Percentiles rank a stretch among this genome's conserved stretches.
These are phyloP conservation scores for Saccharomycopsis sp. DNA, from an alignment of 805 yeast genomes.

Conservation along the genomic window DNA sequence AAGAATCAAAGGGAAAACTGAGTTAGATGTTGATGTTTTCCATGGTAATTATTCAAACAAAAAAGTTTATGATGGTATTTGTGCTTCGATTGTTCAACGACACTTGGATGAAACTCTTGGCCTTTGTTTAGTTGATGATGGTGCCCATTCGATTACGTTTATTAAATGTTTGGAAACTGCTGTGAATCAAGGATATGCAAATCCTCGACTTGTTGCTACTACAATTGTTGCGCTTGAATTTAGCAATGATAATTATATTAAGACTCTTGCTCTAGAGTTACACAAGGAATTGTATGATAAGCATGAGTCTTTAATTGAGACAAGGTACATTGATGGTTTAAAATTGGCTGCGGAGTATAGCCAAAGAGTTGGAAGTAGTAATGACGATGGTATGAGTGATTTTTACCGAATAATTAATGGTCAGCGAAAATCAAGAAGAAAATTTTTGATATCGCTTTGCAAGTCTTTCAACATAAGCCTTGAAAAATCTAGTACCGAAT, in stretches of 20 bases:
- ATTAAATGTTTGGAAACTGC: conserved; percentile 49
- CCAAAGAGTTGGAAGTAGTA: conserved; percentile 22
- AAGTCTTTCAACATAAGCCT: conserved; percentile 29
- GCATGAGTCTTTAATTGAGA: conserved; percentile 65
- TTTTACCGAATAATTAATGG: conserved; percentile 39
- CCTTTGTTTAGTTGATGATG: conserved; percentile 40
- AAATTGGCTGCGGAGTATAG: conserved; percentile 36
- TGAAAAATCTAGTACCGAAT: conserved; percentile 24
- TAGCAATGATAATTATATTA: conserved; percentile 38
- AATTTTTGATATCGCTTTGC: conserved; percentile 32
- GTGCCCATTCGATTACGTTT: conserved; percentile 38
- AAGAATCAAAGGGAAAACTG: conserved; percentile 2
- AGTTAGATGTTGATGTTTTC: conserved; percentile 43
- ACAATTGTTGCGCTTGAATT: conserved; percentile 66
- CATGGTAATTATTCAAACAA: conserved; percentile 43
- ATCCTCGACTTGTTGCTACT: conserved; percentile 64
- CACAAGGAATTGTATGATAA: conserved; percentile 53
- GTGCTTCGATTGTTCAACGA: conserved; percentile 65
- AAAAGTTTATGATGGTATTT: conserved; percentile 58
- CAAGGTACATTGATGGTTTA: conserved; percentile 58
- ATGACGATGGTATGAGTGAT: conserved; percentile 25
- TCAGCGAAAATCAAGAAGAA: conserved; percentile 34
- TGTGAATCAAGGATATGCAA: conserved; percentile 61
- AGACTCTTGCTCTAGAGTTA: conserved; percentile 42
- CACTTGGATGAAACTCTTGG: conserved; percentile 44